phyloP scores from a whole-genome alignment of 2,329 filamentous ascomycete genomes.

The Rasamsonia emersonii region DNA sequence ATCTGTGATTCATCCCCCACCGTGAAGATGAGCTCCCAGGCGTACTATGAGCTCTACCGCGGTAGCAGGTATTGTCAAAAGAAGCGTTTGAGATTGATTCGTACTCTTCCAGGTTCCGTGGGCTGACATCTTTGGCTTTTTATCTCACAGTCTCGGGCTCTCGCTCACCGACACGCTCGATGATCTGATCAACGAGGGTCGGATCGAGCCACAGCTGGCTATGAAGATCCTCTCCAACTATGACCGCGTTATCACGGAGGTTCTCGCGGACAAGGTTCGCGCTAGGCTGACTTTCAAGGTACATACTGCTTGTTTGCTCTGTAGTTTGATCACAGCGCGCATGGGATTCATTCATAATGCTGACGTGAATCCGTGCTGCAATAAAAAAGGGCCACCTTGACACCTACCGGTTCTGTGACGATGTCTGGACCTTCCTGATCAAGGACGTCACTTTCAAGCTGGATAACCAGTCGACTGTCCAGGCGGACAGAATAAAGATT shows the following conservation, averaged over 20 bases:
- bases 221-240: constrained; percentile 98
- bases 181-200: constrained; percentile 85
- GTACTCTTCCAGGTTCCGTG: constrained; percentile 7
- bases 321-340: background rate
- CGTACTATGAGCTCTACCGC: constrained; percentile 92
- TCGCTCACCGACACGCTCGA: constrained; percentile 95
- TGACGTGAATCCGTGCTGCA: constrained; percentile 9
- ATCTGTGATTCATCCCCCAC: constrained; percentile 4
- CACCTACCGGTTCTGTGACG: constrained; percentile 98
- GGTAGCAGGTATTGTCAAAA: constrained; percentile 72
- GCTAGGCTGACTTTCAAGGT: constrained; percentile 92
- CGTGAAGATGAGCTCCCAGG: constrained; percentile 40
- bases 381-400: constrained; percentile 77
- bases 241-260: constrained; percentile 85
- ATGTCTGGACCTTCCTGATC: constrained; percentile 99
- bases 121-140: constrained; percentile 13
- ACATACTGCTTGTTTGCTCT: constrained; percentile 16
- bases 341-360: too few relatives aligned
- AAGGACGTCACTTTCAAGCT: constrained; percentile 99
- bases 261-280: constrained; percentile 86
- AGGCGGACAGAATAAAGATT: constrained; percentile 93
- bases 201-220: constrained; percentile 93
- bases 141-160: constrained; percentile 65
- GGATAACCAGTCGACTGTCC: constrained; percentile 67
- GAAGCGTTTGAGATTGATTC: constrained; percentile 1